Conservation (phyloP, 495 filamentous ascomycete species). For the Aspergillus homomorphus region DNA sequence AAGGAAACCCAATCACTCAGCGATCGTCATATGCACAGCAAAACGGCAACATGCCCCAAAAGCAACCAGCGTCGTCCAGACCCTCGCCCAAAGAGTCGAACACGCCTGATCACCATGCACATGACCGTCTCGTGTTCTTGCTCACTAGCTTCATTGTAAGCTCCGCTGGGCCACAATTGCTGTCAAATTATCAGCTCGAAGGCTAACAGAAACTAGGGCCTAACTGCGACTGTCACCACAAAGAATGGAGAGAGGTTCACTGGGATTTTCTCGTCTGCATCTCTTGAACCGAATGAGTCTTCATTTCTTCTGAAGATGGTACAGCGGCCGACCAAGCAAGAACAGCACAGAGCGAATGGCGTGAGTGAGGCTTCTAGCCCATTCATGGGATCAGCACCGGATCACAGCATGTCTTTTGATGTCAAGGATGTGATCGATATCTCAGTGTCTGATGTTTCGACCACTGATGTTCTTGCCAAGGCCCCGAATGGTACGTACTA, state of each 20-base stretch:
- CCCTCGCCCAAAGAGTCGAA: constrained; percentile 48
- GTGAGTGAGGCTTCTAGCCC: constrained; percentile 46
- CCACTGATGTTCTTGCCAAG: constrained; percentile 50
- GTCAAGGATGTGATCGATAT: constrained; percentile 72
- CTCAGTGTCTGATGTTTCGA: constrained; percentile 53
- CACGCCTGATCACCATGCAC: constrained; percentile 59
- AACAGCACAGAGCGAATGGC: constrained; percentile 55
- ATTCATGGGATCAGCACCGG: constrained; percentile 59
- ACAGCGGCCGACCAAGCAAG: constrained; percentile 53
- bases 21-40: constrained; percentile 47
- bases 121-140: constrained; percentile 63
- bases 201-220: constrained; percentile 54
- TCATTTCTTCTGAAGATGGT: constrained; percentile 81
- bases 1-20: constrained; percentile 66
- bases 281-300: constrained; percentile 55
- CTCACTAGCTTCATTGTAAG: constrained; percentile 63
- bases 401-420: constrained; percentile 76
- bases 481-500: constrained; percentile 65
- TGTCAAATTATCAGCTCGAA: constrained; percentile 6
- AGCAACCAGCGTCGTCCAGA: constrained; percentile 41
- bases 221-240: constrained; percentile 62
- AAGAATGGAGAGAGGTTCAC: constrained; percentile 70
- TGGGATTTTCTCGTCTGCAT: constrained; percentile 63
- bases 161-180: constrained; percentile 8
- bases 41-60: constrained; percentile 52